Percentiles rank a stretch among this genome's conserved stretches.
These are phyloP conservation scores for Rhodotorula sp. DNA, from an alignment of 1,284 basidiomycete species.

Conservation along the genomic window DNA sequence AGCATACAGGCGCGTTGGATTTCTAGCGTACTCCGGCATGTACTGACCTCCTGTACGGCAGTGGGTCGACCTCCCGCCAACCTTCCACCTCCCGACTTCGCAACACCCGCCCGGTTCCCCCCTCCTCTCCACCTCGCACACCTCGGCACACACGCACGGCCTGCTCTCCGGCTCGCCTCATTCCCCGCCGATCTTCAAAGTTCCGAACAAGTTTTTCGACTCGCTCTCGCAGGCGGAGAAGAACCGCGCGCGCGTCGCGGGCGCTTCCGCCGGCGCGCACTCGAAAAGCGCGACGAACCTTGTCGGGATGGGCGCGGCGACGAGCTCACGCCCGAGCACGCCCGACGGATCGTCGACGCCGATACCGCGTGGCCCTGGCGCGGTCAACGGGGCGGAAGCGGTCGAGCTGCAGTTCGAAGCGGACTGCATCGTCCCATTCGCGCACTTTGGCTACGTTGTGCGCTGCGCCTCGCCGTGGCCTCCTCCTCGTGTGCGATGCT, in stretches of 20 bases:
- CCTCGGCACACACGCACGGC: slow-evolving; percentile 1
- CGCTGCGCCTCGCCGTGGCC: neutral
- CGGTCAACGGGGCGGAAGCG: slow-evolving; percentile 6
- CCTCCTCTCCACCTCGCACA: slow-evolving; percentile 13
- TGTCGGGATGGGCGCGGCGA: neutral
- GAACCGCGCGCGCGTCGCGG: slow-evolving; percentile 12
- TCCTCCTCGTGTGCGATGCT: neutral
- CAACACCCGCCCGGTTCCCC: slow-evolving; percentile 15
- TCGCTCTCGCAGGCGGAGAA: slow-evolving; percentile 37
- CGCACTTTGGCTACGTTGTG: slow-evolving; percentile 85
- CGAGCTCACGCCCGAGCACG: neutral
- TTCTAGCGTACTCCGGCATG: too few relatives aligned
- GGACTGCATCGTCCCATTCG: slow-evolving; percentile 74
- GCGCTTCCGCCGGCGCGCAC: neutral
- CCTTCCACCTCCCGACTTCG: slow-evolving; percentile 21
- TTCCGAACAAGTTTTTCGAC: slow-evolving; percentile 45
- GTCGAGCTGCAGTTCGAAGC: slow-evolving; percentile 60
- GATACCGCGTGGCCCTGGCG: neutral
- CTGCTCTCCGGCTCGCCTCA: slow-evolving; percentile 12
- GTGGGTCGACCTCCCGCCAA: slow-evolving; percentile 42
- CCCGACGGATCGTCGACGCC: neutral
- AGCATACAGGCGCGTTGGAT: slow-evolving; percentile 24
- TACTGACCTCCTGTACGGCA: neutral
- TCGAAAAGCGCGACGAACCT: slow-evolving; percentile 7
- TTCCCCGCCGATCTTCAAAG: slow-evolving; percentile 37